phyloP scores from a whole-genome alignment of 2,329 filamentous ascomycete species.

The Tolypocladium tundrense region DNA sequence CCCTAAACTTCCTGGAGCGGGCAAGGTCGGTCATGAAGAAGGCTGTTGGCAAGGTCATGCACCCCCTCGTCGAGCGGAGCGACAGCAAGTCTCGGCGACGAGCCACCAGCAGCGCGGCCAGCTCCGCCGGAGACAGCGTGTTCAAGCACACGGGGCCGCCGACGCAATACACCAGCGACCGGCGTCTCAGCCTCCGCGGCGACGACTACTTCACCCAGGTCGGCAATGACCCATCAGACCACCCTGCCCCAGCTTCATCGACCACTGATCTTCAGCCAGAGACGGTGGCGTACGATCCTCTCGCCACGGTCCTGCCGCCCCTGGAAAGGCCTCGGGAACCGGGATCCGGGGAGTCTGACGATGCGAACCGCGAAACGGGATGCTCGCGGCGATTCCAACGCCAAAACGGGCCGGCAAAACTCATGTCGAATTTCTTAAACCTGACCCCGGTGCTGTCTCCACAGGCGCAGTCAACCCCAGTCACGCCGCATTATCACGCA shows the following conservation, averaged over 20 bases:
- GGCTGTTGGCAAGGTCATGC: constrained; percentile 52
- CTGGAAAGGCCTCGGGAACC: constrained; percentile 6
- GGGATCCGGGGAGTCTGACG: background rate
- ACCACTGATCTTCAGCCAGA: constrained; percentile 13
- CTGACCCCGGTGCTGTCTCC: constrained; percentile 17
- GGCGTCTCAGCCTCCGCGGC: constrained; percentile 43
- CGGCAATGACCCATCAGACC: constrained; percentile 22
- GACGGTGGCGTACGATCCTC: constrained; percentile 25
- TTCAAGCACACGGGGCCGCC: constrained; percentile 34
- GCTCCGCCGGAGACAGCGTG: constrained; percentile 49
- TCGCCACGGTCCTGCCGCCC: constrained; percentile 27
- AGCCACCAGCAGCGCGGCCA: constrained; percentile 53
- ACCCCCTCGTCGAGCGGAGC: constrained; percentile 46
- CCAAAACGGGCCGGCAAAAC: constrained; percentile 33
- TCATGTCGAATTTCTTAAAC: constrained; percentile 32
- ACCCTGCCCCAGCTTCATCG: constrained; percentile 14
- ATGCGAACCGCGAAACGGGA: background rate
- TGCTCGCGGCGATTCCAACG: constrained; percentile 20
- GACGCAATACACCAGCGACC: constrained; percentile 39
- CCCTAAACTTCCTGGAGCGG: constrained; percentile 76
- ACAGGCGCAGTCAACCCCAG: constrained; percentile 17
- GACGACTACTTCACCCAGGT: constrained; percentile 42
- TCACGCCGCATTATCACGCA: constrained; percentile 26
- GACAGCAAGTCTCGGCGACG: constrained; percentile 44
- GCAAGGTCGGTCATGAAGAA: constrained; percentile 70